Conservation (phyloP, 495 filamentous ascomycete genomes). For the Sordaria brevicollis region DNA sequence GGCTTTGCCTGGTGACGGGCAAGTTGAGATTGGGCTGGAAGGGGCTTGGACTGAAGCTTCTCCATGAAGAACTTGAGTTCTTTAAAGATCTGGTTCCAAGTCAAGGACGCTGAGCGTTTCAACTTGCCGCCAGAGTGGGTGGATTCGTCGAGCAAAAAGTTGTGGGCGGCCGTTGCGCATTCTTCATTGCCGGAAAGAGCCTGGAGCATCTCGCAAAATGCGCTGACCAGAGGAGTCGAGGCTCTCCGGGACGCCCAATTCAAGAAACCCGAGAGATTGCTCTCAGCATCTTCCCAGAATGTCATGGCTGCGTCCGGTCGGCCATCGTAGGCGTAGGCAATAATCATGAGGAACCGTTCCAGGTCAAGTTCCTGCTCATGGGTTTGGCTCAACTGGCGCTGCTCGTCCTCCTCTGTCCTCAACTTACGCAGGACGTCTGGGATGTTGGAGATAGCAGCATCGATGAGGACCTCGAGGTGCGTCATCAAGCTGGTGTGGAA, state of each 20-base stretch:
- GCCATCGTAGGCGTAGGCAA: constrained; percentile 81
- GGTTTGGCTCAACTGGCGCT: constrained; percentile 58
- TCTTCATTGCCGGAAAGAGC: constrained; percentile 71
- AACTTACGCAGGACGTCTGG: constrained; percentile 81
- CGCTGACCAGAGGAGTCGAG: constrained; percentile 84
- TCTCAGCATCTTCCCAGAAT: constrained; percentile 84
- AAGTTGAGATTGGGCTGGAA: constrained; percentile 40
- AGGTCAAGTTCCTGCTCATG: constrained; percentile 71
- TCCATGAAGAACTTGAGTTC: constrained; percentile 69
- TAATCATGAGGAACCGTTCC: constrained; percentile 84
- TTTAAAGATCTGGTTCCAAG: constrained; percentile 86
- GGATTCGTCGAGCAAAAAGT: constrained; percentile 81
- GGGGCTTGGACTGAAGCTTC: constrained; percentile 55
- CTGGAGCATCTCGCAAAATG: constrained; percentile 91
- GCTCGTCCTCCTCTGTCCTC: constrained; percentile 81
- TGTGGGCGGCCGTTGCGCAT: constrained; percentile 70
- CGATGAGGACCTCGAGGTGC: constrained; percentile 75
- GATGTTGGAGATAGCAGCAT: constrained; percentile 87
- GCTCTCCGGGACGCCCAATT: constrained; percentile 89
- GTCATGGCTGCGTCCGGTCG: constrained; percentile 70
- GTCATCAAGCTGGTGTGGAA: constrained; percentile 64
- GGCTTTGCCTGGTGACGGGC: constrained; percentile 47
- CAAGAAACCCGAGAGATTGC: constrained; percentile 85
- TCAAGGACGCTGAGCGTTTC: constrained; percentile 67
- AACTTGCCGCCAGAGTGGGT: constrained; percentile 61